Conservation (phyloP, 2,329 filamentous ascomycete genomes). For the Huntiella decipiens region DNA sequence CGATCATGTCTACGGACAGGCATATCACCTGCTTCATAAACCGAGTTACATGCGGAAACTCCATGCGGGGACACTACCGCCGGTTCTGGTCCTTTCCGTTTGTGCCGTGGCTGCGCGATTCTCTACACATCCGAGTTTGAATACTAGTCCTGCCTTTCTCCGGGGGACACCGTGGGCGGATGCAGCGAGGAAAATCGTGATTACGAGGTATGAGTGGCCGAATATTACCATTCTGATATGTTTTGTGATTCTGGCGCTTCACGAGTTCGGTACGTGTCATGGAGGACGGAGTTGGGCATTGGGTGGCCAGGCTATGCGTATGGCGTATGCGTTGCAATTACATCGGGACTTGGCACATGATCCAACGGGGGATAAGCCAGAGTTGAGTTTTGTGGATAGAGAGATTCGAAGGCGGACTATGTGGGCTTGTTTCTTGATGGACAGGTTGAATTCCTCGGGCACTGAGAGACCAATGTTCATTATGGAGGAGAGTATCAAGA, state of each 20-base stretch:
- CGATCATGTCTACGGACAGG: constrained; percentile 86
- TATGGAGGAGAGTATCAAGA: constrained; percentile 70
- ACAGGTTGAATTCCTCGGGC: constrained; percentile 90
- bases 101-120: constrained; percentile 93
- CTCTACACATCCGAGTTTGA: constrained; percentile 68
- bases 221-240: constrained; percentile 93
- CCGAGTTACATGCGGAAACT: constrained; percentile 89
- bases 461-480: constrained; percentile 85
- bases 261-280: constrained; percentile 94
- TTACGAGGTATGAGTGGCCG: constrained; percentile 77
- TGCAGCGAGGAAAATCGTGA: constrained; percentile 69
- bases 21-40: constrained; percentile 86
- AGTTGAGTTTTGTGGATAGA: constrained; percentile 74
- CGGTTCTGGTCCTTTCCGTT: constrained; percentile 79
- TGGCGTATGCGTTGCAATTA: constrained; percentile 89
- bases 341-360: constrained; percentile 83
- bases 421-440: constrained; percentile 98
- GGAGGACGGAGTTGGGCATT: constrained; percentile 91
- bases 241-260: constrained; percentile 68
- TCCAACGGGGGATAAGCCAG: constrained; percentile 27
- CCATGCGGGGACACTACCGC: constrained; percentile 61
- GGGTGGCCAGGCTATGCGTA: constrained; percentile 82
- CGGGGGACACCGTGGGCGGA: constrained; percentile 83
- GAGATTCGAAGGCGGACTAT: constrained; percentile 87
- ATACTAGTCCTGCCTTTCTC: constrained; percentile 56